phyloP scores from a whole-genome alignment of 805 yeast genomes.

The Yamadazyma laniorum region DNA sequence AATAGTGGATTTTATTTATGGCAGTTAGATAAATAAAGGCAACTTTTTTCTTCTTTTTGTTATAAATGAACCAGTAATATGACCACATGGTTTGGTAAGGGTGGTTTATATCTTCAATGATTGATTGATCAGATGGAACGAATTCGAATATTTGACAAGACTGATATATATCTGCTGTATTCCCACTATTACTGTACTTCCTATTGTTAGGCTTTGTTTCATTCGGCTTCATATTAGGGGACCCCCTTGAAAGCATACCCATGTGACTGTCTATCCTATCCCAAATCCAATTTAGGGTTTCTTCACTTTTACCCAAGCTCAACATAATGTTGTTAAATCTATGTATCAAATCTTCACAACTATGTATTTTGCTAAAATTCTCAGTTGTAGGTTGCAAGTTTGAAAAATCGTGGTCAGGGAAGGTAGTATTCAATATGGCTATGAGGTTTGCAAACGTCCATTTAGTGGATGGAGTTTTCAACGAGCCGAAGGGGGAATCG shows the following conservation, averaged over 20 bases:
- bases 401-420: slow-evolving; percentile 94
- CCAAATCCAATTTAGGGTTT: slow-evolving; percentile 71
- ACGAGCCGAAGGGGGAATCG: slow-evolving; percentile 85
- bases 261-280: slow-evolving; percentile 81
- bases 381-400: slow-evolving; percentile 77
- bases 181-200: slow-evolving; percentile 8
- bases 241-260: slow-evolving; percentile 48
- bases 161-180: slow-evolving; percentile 24
- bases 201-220: slow-evolving; percentile 3
- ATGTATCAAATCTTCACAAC: slow-evolving; percentile 50
- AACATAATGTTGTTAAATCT: slow-evolving; percentile 76
- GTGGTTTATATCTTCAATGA: slow-evolving; percentile 54
- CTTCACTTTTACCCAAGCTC: slow-evolving; percentile 42
- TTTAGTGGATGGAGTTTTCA: slow-evolving; percentile 80
- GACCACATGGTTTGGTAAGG: slow-evolving; percentile 62
- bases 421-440: slow-evolving; percentile 85
- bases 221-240: slow-evolving; percentile 1
- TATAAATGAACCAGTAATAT: slow-evolving; percentile 86
- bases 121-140: slow-evolving; percentile 58
- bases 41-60: slow-evolving; percentile 87
- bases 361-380: slow-evolving; percentile 38
- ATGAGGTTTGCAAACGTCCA: slow-evolving; percentile 88
- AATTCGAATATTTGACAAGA: slow-evolving; percentile 64
- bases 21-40: slow-evolving; percentile 74
- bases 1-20: slow-evolving; percentile 39